A percentile compares a stretch with the other conserved stretches of the same genome.
These are phyloP conservation scores for Brassica incana DNA, from an alignment of 345 rosid species.

Conservation along the genomic window DNA sequence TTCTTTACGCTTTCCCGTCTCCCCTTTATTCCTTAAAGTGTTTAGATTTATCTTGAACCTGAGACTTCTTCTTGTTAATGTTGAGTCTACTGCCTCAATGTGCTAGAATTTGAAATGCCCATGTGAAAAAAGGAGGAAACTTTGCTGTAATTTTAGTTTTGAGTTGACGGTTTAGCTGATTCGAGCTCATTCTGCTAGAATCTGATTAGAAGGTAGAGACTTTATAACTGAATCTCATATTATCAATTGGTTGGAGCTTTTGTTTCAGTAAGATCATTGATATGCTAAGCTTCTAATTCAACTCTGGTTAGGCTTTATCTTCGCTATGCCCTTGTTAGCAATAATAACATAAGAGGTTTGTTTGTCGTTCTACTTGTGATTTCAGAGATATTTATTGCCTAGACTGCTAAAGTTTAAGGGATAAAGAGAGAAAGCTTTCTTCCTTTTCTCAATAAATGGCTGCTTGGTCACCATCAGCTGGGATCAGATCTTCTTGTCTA, in stretches of 20 bases:
- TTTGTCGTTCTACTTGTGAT: background rate
- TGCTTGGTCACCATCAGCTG: conserved; percentile 45
- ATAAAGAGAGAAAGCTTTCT: conserved; percentile 25
- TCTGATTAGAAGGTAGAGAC: background rate
- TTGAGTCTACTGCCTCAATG: background rate
- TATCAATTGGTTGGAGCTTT: background rate
- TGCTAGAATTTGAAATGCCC: conserved; percentile 5
- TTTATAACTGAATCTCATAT: too few relatives aligned
- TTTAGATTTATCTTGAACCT: conserved; percentile 19
- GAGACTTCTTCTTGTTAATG: background rate
- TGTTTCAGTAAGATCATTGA: background rate
- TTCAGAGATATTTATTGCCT: conserved; percentile 22
- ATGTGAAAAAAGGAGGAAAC: background rate
- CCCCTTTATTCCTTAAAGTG: background rate
- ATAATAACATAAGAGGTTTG: background rate
- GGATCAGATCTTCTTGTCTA: conserved; percentile 40
- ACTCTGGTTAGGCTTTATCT: too few relatives aligned
- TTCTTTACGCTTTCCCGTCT: background rate
- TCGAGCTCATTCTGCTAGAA: background rate
- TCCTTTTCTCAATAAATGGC: conserved; percentile 49
- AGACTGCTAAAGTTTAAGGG: conserved; percentile 14
- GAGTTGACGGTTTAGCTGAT: conserved; percentile 8
- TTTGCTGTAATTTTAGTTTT: conserved; percentile 2
- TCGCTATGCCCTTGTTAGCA: background rate
- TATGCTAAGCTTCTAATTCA: too few relatives aligned